Evolutionary conservation across 2,329 filamentous ascomycete genomes (phyloP).

Genomic region (Purpureocillium takamizusanense): DNA sequence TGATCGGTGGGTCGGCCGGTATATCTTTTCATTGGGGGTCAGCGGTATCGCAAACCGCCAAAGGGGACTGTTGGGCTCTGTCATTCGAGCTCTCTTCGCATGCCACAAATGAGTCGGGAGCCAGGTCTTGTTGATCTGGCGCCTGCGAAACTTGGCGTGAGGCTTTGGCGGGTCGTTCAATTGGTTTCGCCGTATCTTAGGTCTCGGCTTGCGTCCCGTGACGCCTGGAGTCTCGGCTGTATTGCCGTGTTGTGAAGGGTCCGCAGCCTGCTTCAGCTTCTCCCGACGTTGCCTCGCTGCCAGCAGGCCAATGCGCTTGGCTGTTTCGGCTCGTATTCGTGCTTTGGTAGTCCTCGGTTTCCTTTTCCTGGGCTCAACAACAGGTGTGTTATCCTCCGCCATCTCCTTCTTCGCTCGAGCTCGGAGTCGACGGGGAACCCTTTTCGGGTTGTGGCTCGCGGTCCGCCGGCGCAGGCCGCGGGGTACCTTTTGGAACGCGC

Average conservation of each 20-base stretch:
- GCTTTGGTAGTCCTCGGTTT: constrained; percentile 50
- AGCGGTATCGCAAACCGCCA: constrained; percentile 86
- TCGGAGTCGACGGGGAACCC: constrained; percentile 71
- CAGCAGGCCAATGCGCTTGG: constrained; percentile 58
- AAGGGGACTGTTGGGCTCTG: constrained; percentile 64
- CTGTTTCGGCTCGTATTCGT: constrained; percentile 65
- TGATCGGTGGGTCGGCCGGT: constrained; percentile 77
- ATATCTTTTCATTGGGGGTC: constrained; percentile 82
- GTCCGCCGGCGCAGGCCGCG: constrained; percentile 76
- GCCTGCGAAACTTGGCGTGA: constrained; percentile 67
- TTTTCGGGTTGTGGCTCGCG: constrained; percentile 90
- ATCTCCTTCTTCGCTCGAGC: constrained; percentile 64
- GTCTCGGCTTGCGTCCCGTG: constrained; percentile 29
- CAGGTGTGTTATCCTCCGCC: constrained; percentile 83
- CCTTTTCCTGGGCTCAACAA: constrained; percentile 55
- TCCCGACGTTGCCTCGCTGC: constrained; percentile 44
- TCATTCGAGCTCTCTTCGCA: constrained; percentile 86
- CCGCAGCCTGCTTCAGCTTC: constrained; percentile 20
- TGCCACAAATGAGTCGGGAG: constrained; percentile 92
- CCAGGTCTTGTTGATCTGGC: constrained; percentile 86
- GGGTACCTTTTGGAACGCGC: constrained; percentile 88
- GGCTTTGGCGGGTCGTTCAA: constrained; percentile 51
- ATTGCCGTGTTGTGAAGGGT: constrained; percentile 7
- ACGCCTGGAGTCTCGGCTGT: constrained; percentile 8
- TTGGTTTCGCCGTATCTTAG: constrained; percentile 62